phyloP scores from a whole-genome alignment of 164 flowering plant genomes.

The Vitis vinifera region DNA sequence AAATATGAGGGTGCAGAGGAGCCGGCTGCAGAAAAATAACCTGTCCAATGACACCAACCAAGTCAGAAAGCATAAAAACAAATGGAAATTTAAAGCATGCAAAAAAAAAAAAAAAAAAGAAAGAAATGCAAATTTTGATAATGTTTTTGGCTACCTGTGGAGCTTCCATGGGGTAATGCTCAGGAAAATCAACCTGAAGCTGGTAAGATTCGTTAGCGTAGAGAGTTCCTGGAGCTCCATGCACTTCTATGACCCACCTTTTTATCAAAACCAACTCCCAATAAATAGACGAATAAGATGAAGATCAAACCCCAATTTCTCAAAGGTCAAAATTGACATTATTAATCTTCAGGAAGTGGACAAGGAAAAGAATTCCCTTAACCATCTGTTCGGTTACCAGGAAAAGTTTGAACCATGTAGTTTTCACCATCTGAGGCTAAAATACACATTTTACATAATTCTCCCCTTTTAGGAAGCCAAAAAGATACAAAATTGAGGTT shows the following conservation, averaged over 20 bases:
- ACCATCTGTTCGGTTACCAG: not conserved
- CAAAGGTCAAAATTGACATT: not conserved
- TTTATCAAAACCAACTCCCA: slow-evolving; percentile 1
- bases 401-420: not conserved
- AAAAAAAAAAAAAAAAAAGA: not conserved
- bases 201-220: slow-evolving; percentile 70
- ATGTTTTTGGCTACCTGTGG: slow-evolving; percentile 58
- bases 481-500: too few species aligned
- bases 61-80: not conserved
- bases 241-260: slow-evolving; percentile 84
- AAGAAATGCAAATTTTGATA: not conserved
- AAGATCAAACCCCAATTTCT: not conserved
- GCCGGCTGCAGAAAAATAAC: slow-evolving; percentile 88
- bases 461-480: too few species aligned
- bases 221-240: slow-evolving; percentile 79
- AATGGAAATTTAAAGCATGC: not conserved
- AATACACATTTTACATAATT: too few species aligned
- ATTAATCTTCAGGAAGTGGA: not conserved
- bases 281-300: not conserved
- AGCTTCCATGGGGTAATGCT: slow-evolving; percentile 95
- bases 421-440: too few species aligned
- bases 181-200: slow-evolving; percentile 91
- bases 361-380: not conserved
- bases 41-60: slow-evolving; percentile 22
- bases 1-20: slow-evolving; percentile 92